Evolutionary conservation across 106 monocot genomes (phyloP), one percentile per base, ranked within the genome.

Genomic region (Dendrobium officinale): DNA sequence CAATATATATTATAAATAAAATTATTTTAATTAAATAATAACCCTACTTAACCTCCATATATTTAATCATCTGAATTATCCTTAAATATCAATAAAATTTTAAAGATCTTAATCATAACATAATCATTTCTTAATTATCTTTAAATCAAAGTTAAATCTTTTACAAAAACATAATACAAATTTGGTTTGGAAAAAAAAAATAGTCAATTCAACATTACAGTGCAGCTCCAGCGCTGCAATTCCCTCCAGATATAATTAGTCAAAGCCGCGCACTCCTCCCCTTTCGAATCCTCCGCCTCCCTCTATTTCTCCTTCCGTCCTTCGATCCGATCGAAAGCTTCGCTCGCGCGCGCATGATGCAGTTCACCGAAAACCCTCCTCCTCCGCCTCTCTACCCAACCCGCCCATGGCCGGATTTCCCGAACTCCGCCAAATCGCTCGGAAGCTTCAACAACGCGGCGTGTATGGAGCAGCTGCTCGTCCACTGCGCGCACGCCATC

Each of bases 391-490:
- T 67, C 56, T 45, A 55, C 29, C 29, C 75, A 1, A 29, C 59
- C 3, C 26, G 58, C 17, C 77, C 59, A 10, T 37, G 81, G 4
- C 77, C 33, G 45, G 11, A 27, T 27, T 3, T 42, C 58, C 22
- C 56, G 0, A 59, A 41, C 44, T 4, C 51, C 41, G 29, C 11
- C 4, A 42, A 56, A 18, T n/a, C 29, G 27, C 37, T 37, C 6
- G 70, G 29, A 6, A 55, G n/a, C 58, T 73, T 72, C 81, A 75
- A 87, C 45, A 89, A 89, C 42, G 83, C 85, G 18, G 79, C 87
- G 1, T 87, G 89, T 80, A 87, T 87, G 42, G 87, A 89, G 80
- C 84, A 87, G 87, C 92, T 92, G 42, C 85, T 92, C 64, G 82
- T 89, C 76, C 87, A 89, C 85, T 92, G 92, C 84, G 87, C 88